Base-by-base conservation (phyloP, 1,284 basidiomycete species). In the Mycosarcoma maydis region DNA sequence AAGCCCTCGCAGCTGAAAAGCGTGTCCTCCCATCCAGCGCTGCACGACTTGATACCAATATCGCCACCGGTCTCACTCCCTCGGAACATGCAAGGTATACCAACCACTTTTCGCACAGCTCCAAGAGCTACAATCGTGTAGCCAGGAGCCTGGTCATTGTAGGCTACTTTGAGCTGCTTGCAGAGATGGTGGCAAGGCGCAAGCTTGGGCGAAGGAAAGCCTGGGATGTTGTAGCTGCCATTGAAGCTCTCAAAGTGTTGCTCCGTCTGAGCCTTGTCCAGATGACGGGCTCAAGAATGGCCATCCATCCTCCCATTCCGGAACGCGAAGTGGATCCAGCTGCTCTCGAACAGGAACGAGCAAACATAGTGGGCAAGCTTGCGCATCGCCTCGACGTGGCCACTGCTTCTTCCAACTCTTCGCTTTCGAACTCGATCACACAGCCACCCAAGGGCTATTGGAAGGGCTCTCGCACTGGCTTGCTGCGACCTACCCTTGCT, bases 1-100 rank as follows among this genome's bases (percentile, higher is more conserved):
- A 2, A 17, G 26, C 39, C 2, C 19, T 34, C 16, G 8, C 45
- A 6, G 37, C 46, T 5, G 53, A 61, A 17, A 58, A 60, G 43
- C 34, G 16, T 19, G 26, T 17, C 6, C n/a, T 36, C 2, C 44
- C 27, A 27, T 19, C 44, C 4, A 46, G 33, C 44, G 33, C 33
- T 17, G 33, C 44, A 17, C 24, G 33, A 5, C 27, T 50, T 19
- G 48, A 26, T 24, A 26, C 30, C 19, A 54, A 16, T 24, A 29
- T 59, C 4, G 36, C 46, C 54, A 50, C 61, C 23, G 54, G 49
- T 17, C 48, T 65, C 3, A 42, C 61, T 5, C 76, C 76, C 14
- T 83, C 83, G 22, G 77, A 80, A 22, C 83, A 84, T 66, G 77
- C 83, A 3, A 70, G 82, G 27, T 83, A 81, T 66, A 83, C 82